Percentiles rank a stretch among this genome's conserved stretches.
Evolutionary conservation across 1,284 basidiomycete genomes (phyloP).

Genomic region (Cryptococcus sp.): DNA sequence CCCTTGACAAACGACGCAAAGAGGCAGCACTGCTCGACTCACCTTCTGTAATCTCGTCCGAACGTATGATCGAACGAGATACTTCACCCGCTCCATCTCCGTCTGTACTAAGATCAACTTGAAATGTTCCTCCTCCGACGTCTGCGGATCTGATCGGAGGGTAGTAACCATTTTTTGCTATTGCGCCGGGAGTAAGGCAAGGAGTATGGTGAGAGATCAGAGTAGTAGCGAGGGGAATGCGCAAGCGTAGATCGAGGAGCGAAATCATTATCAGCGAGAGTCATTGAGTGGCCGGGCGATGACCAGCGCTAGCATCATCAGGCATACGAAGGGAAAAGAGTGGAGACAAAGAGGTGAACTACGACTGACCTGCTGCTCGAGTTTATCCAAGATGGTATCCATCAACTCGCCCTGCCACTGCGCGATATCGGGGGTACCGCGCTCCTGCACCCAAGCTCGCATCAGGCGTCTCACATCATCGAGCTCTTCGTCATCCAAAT

Average conservation of each 20-base stretch:
- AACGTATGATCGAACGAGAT: slow-evolving; percentile 80
- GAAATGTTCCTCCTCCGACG: slow-evolving; percentile 86
- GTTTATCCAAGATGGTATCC: slow-evolving; percentile 71
- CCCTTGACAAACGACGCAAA: neutral
- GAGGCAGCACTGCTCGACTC: slow-evolving; percentile 22
- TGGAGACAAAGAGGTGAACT: neutral
- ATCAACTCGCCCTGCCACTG: slow-evolving; percentile 74
- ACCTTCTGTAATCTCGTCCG: slow-evolving; percentile 85
- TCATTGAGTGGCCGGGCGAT: too few relatives aligned
- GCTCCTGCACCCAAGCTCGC: slow-evolving; percentile 81
- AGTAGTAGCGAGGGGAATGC: neutral
- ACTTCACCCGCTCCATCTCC: slow-evolving; percentile 88
- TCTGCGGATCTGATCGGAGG: slow-evolving; percentile 71
- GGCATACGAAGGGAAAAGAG: too few relatives aligned
- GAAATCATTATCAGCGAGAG: too few relatives aligned
- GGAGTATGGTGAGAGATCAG: neutral
- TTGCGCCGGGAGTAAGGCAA: neutral
- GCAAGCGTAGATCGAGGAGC: too few relatives aligned
- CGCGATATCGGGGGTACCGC: slow-evolving; percentile 77
- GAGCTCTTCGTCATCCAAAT: slow-evolving; percentile 31
- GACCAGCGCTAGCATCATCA: too few relatives aligned
- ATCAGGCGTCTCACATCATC: slow-evolving; percentile 57
- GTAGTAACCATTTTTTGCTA: slow-evolving; percentile 53
- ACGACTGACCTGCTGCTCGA: slow-evolving; percentile 75
- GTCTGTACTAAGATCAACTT: slow-evolving; percentile 87